Percentiles rank a stretch among this genome's conserved stretches.
Evolutionary conservation across 441 rosid genomes (phyloP).

Genomic region (Adansonia rubrostipa): DNA sequence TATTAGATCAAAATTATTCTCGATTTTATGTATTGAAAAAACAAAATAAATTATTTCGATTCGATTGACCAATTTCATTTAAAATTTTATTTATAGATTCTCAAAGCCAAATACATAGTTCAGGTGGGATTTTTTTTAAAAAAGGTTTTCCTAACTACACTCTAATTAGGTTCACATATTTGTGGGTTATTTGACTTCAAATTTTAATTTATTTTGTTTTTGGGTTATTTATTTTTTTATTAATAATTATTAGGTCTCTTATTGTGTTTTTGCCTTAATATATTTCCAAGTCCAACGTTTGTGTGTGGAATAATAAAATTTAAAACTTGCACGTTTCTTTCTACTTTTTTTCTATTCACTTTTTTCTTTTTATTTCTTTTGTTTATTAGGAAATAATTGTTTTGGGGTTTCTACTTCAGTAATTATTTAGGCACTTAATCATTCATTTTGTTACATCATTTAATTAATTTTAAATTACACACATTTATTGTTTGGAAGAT

Average conservation of each 20-base stretch:
- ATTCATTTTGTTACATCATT: not conserved
- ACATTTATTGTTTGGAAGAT: not conserved
- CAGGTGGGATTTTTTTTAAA: not conserved
- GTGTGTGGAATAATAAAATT: not conserved
- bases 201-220: not conserved
- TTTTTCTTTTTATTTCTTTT: not conserved
- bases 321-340: not conserved
- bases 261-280: not conserved
- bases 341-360: not conserved
- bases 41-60: too few species aligned
- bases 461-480: not conserved
- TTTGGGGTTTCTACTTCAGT: not conserved
- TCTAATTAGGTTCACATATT: not conserved
- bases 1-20: too few species aligned
- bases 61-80: too few species aligned
- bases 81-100: not conserved
- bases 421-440: not conserved
- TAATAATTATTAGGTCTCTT: not conserved
- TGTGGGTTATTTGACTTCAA: not conserved
- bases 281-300: not conserved
- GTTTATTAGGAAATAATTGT: not conserved
- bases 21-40: too few species aligned
- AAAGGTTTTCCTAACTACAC: constrained; percentile 1
- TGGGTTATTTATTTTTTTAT: not conserved
- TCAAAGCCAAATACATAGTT: not conserved